Percentiles rank a stretch among this genome's conserved stretches.
Conservation (phyloP, 441 rosid species). For the Populus hybrid region DNA sequence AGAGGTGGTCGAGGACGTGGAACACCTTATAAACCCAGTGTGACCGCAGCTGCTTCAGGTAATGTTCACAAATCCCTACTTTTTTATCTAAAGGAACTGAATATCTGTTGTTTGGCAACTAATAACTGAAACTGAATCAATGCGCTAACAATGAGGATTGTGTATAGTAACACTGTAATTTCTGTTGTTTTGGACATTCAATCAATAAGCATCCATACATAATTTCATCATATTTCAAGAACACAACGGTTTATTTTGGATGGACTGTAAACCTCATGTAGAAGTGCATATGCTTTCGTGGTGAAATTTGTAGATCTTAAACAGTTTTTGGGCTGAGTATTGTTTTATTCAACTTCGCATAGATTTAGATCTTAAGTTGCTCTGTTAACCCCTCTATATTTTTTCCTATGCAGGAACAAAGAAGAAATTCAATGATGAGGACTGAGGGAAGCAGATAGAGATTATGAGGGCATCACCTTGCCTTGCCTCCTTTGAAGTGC, state of each 20-base stretch:
- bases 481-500: background rate
- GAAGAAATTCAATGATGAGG: slow-evolving; percentile 55
- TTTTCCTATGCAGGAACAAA: slow-evolving; percentile 52
- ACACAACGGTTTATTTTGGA: background rate
- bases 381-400: background rate
- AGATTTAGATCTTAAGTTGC: too few species aligned
- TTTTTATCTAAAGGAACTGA: background rate
- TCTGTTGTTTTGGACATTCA: background rate
- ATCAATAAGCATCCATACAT: background rate
- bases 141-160: background rate
- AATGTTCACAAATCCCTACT: background rate
- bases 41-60: slow-evolving; percentile 46
- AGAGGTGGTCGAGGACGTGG: slow-evolving; percentile 34
- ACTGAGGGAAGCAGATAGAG: slow-evolving; percentile 3
- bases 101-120: background rate
- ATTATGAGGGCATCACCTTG: background rate
- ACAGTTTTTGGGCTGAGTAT: background rate
- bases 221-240: background rate
- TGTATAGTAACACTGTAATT: background rate
- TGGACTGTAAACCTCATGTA: too few species aligned
- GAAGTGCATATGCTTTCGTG: background rate
- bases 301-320: background rate
- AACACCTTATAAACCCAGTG: slow-evolving; percentile 35
- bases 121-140: background rate
- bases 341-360: background rate